phyloP scores from a whole-genome alignment of 805 yeast genomes.

The Kluyveromyces aestuarii region DNA sequence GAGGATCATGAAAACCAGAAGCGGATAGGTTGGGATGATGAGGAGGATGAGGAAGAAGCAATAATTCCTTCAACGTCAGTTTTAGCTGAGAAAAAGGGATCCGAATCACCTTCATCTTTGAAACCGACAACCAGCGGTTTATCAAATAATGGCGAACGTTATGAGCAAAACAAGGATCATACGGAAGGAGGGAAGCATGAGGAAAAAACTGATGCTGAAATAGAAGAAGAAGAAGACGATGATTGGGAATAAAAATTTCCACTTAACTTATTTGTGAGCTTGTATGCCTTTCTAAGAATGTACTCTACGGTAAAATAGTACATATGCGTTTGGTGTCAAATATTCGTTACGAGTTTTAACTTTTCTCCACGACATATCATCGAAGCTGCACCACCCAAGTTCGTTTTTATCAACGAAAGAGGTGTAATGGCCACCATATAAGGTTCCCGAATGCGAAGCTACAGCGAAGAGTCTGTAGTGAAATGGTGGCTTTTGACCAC shows the following conservation, averaged over 20 bases:
- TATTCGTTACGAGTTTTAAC: conserved; percentile 44
- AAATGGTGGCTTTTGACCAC: conserved; percentile 79
- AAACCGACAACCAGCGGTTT: neutral
- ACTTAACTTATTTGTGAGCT: neutral
- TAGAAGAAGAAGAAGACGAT: conserved; percentile 23
- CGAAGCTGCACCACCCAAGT: conserved; percentile 73
- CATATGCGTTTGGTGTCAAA: conserved; percentile 69
- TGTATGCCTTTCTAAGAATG: neutral
- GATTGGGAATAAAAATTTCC: conserved; percentile 45
- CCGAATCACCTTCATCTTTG: no score
- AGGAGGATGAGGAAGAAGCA: conserved; percentile 8
- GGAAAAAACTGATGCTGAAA: neutral
- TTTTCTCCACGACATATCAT: conserved; percentile 61
- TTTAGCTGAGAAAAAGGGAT: neutral
- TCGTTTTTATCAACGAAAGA: conserved; percentile 61
- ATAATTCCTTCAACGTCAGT: neutral
- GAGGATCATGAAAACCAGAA: neutral
- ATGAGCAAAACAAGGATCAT: conserved; percentile 3
- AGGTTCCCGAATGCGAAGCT: conserved; percentile 74
- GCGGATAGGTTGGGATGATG: neutral
- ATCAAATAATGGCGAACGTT: neutral
- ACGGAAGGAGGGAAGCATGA: conserved; percentile 1
- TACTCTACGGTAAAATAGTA: conserved; percentile 59
- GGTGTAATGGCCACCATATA: conserved; percentile 86
- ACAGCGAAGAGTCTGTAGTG: conserved; percentile 70